phyloP scores from a whole-genome alignment of 139 green algal species.

The Coelastrella sp. region DNA sequence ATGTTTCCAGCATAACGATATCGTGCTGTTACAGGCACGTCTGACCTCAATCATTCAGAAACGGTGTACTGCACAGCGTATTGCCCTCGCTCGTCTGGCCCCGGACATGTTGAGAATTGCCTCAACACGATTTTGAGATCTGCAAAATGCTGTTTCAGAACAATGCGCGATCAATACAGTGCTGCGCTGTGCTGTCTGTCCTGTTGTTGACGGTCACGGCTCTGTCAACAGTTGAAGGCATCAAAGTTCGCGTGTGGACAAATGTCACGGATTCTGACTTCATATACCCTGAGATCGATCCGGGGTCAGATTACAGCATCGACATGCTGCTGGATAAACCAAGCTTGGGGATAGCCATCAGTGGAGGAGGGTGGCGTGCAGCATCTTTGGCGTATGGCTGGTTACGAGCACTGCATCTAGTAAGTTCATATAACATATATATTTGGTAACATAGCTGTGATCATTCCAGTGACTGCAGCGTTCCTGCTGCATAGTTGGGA shows the following conservation, averaged over 20 bases:
- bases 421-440: background rate
- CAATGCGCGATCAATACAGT: background rate
- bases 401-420: conserved; percentile 31
- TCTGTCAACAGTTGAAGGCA: background rate
- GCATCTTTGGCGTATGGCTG: conserved; percentile 37
- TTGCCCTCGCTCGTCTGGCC: background rate
- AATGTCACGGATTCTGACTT: conserved; percentile 29
- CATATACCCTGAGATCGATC: conserved; percentile 31
- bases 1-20: too few species aligned
- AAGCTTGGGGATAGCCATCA: conserved; percentile 37
- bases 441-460: too few species aligned
- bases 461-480: background rate
- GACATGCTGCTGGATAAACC: conserved; percentile 21
- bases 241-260: conserved; percentile 37
- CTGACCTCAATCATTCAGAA: background rate
- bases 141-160: background rate
- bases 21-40: too few species aligned
- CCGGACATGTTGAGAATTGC: background rate
- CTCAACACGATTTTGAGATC: background rate
- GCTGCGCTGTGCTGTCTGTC: background rate
- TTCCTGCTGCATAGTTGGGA: background rate
- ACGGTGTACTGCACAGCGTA: background rate
- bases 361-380: conserved; percentile 34
- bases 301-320: conserved; percentile 27
- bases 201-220: background rate